A percentile compares a stretch with the other conserved stretches of the same genome.
Evolutionary conservation across 371 early-diverging fungal species (phyloP).

Genomic region (Mucor racemosus): DNA sequence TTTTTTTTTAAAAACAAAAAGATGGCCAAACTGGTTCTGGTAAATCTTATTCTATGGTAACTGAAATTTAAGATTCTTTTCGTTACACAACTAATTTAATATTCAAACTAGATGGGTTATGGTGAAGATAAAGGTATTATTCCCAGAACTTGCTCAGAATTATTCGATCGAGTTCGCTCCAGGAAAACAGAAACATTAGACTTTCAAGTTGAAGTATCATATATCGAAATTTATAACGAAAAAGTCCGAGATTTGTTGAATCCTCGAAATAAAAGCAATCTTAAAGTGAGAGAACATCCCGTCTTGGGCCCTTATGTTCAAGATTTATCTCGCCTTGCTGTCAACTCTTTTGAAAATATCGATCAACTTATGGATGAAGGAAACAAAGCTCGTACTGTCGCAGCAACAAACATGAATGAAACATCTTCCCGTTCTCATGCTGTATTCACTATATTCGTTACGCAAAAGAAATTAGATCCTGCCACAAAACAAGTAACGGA

Average conservation of each 20-base stretch:
- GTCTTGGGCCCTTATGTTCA: constrained; percentile 89
- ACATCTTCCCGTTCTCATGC: constrained; percentile 93
- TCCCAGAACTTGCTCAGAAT: constrained; percentile 75
- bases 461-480: constrained; percentile 60
- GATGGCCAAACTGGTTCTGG: constrained; percentile 88
- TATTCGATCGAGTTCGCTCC: constrained; percentile 70
- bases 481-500: constrained; percentile 65
- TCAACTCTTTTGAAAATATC: constrained; percentile 76
- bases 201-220: constrained; percentile 81
- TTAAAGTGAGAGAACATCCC: constrained; percentile 88
- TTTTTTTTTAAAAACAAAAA: constrained; percentile 29
- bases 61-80: constrained; percentile 24
- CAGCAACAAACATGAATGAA: constrained; percentile 96
- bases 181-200: constrained; percentile 46
- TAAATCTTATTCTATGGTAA: constrained; percentile 79
- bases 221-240: constrained; percentile 87
- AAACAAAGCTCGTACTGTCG: constrained; percentile 87
- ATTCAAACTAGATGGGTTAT: constrained; percentile 57
- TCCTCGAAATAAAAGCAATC: constrained; percentile 72
- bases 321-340: constrained; percentile 81
- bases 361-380: constrained; percentile 85
- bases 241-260: constrained; percentile 88
- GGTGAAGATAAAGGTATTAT: constrained; percentile 82
- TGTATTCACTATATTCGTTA: constrained; percentile 86
- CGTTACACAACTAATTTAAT: constrained; percentile 7